A percentile compares a stretch with the other conserved stretches of the same genome.
Evolutionary conservation across 176 grass and related monocot genomes (phyloP).

Genomic region (Oryza australiensis): DNA sequence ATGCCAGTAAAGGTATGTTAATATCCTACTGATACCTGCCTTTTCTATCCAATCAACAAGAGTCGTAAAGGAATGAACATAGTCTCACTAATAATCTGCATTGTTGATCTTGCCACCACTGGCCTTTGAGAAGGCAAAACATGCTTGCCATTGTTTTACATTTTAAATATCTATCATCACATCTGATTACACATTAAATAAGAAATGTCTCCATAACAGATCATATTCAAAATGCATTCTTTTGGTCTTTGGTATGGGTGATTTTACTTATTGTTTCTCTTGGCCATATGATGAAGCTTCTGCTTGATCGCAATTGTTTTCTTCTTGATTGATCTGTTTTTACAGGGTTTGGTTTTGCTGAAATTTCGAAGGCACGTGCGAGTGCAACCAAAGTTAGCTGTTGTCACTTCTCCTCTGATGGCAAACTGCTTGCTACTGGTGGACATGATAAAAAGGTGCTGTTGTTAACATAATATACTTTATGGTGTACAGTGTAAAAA

Average conservation of each 20-base stretch:
- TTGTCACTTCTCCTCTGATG: conserved; percentile 94
- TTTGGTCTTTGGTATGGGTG: neutral
- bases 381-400: conserved; percentile 82
- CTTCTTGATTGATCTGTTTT: conserved; percentile 32
- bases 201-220: conserved; percentile 12
- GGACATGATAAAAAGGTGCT: conserved; percentile 99
- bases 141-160: neutral
- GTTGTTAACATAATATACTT: neutral
- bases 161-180: neutral
- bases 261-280: conserved; percentile 22
- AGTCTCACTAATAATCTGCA: neutral
- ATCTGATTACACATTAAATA: neutral
- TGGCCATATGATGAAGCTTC: conserved; percentile 7
- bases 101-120: neutral
- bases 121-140: neutral
- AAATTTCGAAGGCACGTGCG: conserved; percentile 61
- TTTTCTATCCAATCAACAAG: conserved; percentile 7
- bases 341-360: conserved; percentile 83
- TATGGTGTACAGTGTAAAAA: too few species aligned
- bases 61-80: conserved; percentile 1
- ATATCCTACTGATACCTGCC: conserved; percentile 8
- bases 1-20: conserved; percentile 82
- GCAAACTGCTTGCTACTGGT: conserved; percentile 96
- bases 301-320: conserved; percentile 15
- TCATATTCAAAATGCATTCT: neutral